These are phyloP conservation scores for Solanum sejunctum DNA, from an alignment of 257 asterid genomes.

Conservation along the genomic window DNA sequence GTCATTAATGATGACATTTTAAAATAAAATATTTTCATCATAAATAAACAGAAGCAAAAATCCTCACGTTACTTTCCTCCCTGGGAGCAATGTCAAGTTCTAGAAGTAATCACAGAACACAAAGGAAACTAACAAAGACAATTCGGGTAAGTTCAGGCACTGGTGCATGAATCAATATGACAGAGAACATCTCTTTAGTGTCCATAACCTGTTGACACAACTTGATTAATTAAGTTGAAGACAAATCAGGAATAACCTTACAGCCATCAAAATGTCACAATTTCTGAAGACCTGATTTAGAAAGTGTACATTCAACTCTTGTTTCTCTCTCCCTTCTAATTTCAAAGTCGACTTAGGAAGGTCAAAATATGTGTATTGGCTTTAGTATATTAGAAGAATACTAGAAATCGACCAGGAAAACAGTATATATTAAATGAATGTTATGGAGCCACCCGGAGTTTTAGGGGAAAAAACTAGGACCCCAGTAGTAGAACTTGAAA, in stretches of 20 bases:
- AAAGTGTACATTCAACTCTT: not conserved
- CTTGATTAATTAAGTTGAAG: not conserved
- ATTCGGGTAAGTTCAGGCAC: not conserved
- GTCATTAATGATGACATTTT: not conserved
- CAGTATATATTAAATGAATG: not conserved
- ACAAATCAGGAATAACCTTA: not conserved
- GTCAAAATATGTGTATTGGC: not conserved
- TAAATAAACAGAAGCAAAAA: not conserved
- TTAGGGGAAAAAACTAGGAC: not conserved
- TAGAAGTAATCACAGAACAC: not conserved
- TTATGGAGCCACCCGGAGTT: not conserved
- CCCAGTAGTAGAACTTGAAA: not conserved
- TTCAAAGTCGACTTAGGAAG: not conserved
- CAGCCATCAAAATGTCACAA: not conserved
- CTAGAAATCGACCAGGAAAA: not conserved
- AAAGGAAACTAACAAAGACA: not conserved
- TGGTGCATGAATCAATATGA: not conserved
- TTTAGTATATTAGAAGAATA: not conserved
- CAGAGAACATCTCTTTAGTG: not conserved
- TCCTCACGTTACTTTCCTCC: not conserved
- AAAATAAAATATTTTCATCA: not conserved
- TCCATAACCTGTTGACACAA: not conserved
- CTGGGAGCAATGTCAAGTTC: too few relatives aligned
- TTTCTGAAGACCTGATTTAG: not conserved
- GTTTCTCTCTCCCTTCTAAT: not conserved